These are phyloP conservation scores for Nannochloropsis salina DNA, from an alignment of 108 stramenopile species.

Conservation along the genomic window DNA sequence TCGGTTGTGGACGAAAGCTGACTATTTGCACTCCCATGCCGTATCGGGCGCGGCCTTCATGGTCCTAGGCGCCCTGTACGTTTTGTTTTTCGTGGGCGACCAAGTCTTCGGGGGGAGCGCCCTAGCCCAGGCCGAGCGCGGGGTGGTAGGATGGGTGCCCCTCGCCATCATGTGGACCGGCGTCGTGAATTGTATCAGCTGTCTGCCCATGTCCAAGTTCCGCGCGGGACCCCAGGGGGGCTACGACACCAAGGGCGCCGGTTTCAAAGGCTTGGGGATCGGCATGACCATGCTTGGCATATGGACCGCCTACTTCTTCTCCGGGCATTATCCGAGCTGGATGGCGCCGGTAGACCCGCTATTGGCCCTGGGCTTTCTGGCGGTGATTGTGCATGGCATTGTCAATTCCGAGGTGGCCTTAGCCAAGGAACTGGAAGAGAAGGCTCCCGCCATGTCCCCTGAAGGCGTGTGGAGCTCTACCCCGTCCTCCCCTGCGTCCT, in stretches of 20 bases:
- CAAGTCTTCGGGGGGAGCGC: background rate
- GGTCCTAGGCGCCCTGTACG: background rate
- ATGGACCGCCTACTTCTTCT: slow-evolving; percentile 18
- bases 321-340: background rate
- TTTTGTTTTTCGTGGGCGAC: background rate
- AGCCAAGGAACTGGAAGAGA: background rate
- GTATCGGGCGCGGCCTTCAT: slow-evolving; percentile 16
- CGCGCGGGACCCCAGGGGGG: background rate
- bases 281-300: slow-evolving; percentile 6
- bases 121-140: background rate
- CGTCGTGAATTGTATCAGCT: background rate
- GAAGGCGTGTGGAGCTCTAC: background rate
- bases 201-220: slow-evolving; percentile 19
- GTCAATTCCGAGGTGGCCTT: background rate
- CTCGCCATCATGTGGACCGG: slow-evolving; percentile 3
- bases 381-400: background rate
- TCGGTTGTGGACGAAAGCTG: background rate
- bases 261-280: background rate
- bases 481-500: background rate
- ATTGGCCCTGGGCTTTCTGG: background rate
- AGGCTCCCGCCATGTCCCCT: background rate
- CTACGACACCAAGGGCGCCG: background rate
- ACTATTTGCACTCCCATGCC: background rate
- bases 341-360: background rate
- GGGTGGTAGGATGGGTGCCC: background rate